Conservation (phyloP, 345 rosid genomes). For the Viola odorata region DNA sequence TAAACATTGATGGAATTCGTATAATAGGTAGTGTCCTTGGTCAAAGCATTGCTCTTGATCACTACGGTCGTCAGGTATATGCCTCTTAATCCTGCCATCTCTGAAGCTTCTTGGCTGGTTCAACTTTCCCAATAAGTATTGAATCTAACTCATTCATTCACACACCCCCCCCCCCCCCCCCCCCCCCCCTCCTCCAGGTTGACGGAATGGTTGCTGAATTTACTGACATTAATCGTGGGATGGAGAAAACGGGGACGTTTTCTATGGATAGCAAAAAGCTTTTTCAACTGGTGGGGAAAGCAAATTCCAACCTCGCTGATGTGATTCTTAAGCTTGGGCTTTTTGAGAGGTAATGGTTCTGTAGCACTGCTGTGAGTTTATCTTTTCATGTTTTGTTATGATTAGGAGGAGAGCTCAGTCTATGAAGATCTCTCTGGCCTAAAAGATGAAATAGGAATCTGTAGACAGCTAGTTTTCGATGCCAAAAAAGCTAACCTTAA, state of each 20-base stretch:
- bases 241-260: constrained; percentile 94
- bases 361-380: neutral
- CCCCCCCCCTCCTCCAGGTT: constrained; percentile 52
- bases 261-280: constrained; percentile 93
- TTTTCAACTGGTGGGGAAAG: constrained; percentile 93
- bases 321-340: constrained; percentile 95
- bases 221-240: constrained; percentile 89
- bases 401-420: no score
- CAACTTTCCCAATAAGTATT: neutral
- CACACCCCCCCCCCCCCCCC: no score
- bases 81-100: neutral
- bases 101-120: neutral
- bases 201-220: constrained; percentile 98
- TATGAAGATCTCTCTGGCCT: no score
- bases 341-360: constrained; percentile 74
- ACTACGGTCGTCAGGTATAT: constrained; percentile 93
- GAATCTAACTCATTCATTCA: neutral
- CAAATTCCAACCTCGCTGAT: constrained; percentile 90
- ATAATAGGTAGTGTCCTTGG: constrained; percentile 94
- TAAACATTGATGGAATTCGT: constrained; percentile 84
- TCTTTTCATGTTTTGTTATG: neutral
- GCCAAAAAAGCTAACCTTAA: neutral
- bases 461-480: no score
- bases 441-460: no score
- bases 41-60: constrained; percentile 93